A percentile compares a stretch with the other conserved stretches of the same genome.
phyloP scores from a whole-genome alignment of 2,329 filamentous ascomycete genomes.

The Sporothrix pseudoabietina region DNA sequence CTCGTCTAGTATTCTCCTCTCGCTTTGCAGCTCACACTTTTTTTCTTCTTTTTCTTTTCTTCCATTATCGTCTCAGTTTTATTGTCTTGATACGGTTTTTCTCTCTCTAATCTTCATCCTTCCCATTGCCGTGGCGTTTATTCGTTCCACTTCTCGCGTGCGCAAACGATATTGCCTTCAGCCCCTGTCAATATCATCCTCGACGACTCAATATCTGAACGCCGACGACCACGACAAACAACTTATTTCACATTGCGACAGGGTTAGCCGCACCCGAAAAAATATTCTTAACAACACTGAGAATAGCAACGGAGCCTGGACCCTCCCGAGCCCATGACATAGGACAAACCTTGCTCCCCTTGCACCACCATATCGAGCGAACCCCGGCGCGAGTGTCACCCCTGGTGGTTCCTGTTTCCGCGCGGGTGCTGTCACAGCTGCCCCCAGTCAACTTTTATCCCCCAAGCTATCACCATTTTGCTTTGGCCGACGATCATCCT shows the following conservation, averaged over 20 bases:
- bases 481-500: slow-evolving; percentile 13
- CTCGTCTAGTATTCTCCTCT: neutral
- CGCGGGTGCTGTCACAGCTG: slow-evolving; percentile 27
- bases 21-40: neutral
- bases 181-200: slow-evolving; percentile 22
- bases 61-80: neutral
- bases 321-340: neutral
- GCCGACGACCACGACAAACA: neutral
- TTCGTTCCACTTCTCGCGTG: slow-evolving; percentile 13
- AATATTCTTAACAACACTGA: neutral
- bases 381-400: slow-evolving; percentile 9
- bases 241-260: neutral
- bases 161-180: slow-evolving; percentile 5
- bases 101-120: neutral
- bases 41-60: neutral
- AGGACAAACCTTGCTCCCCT: neutral
- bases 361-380: neutral
- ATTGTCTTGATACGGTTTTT: neutral
- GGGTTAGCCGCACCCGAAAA: neutral
- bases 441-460: neutral
- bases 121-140: slow-evolving; percentile 15
- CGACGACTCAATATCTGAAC: neutral
- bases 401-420: slow-evolving; percentile 17
- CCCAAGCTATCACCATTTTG: slow-evolving; percentile 6
- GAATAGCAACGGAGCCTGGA: slow-evolving; percentile 18